Conservation (phyloP, 2,329 filamentous ascomycete genomes). For the Diplodia seriata region DNA sequence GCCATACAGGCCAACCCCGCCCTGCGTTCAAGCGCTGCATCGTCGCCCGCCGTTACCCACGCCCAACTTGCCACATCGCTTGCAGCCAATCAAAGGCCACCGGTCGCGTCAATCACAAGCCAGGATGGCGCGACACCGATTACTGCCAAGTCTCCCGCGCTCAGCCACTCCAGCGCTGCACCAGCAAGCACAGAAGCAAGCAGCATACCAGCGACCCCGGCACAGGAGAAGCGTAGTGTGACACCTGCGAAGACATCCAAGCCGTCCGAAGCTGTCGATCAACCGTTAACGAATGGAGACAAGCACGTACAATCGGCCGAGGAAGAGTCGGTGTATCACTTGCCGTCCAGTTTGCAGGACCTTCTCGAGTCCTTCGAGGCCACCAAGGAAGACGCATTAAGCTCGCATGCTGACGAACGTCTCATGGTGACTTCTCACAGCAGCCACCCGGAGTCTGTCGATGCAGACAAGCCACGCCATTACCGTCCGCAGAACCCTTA, state of each 20-base stretch:
- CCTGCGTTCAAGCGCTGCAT: slow-evolving; percentile 63
- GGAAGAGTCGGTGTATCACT: slow-evolving; percentile 89
- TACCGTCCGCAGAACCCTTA: slow-evolving; percentile 86
- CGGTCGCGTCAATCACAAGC: slow-evolving; percentile 41
- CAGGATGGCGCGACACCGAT: slow-evolving; percentile 51
- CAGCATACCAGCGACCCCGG: slow-evolving; percentile 55
- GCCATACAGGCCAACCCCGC: slow-evolving; percentile 56
- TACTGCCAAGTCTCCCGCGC: slow-evolving; percentile 61
- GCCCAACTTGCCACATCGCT: slow-evolving; percentile 44
- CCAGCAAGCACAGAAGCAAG: slow-evolving; percentile 49
- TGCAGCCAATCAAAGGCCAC: slow-evolving; percentile 42
- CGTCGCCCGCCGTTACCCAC: slow-evolving; percentile 57
- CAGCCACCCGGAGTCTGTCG: slow-evolving; percentile 74
- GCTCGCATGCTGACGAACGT: slow-evolving; percentile 69
- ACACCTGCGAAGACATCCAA: slow-evolving; percentile 49
- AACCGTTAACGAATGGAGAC: slow-evolving; percentile 60
- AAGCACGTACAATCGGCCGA: slow-evolving; percentile 57
- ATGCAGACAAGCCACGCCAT: slow-evolving; percentile 81
- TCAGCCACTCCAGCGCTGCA: slow-evolving; percentile 53
- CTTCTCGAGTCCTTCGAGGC: slow-evolving; percentile 89
- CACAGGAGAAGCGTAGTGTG: slow-evolving; percentile 50
- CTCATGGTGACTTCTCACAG: slow-evolving; percentile 78
- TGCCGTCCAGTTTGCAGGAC: slow-evolving; percentile 87
- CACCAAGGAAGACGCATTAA: slow-evolving; percentile 73
- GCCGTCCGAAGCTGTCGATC: slow-evolving; percentile 36